These are phyloP conservation scores for Botrytis byssoidea DNA, from an alignment of 2,329 filamentous ascomycete species.

Conservation along the genomic window DNA sequence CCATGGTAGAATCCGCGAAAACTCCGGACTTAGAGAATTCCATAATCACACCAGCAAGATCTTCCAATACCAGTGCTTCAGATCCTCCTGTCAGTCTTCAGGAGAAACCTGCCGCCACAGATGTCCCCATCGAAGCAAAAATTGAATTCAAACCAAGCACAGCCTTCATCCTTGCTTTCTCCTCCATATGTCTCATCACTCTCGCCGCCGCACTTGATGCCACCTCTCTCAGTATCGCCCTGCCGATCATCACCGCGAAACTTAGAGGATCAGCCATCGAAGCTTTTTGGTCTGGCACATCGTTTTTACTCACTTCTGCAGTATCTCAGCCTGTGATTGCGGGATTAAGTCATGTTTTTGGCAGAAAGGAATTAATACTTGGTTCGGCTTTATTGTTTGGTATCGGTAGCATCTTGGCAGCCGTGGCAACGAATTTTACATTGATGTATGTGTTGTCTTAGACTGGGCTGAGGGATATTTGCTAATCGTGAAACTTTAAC, in stretches of 20 bases:
- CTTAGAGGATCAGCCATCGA: slow-evolving; percentile 55
- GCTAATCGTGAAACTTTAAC: not conserved
- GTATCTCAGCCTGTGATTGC: slow-evolving; percentile 53
- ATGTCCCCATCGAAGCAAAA: not conserved
- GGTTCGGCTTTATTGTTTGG: slow-evolving; percentile 40
- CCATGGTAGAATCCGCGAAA: not conserved
- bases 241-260: slow-evolving; percentile 53
- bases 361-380: slow-evolving; percentile 40
- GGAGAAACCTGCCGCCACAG: not conserved
- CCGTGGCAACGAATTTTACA: slow-evolving; percentile 42
- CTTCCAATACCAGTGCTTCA: not conserved
- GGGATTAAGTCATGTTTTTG: slow-evolving; percentile 44
- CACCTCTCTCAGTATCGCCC: slow-evolving; percentile 62
- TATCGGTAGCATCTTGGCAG: slow-evolving; percentile 42
- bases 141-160: slow-evolving; percentile 31
- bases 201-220: slow-evolving; percentile 65
- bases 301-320: slow-evolving; percentile 65
- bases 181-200: slow-evolving; percentile 46
- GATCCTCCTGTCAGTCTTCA: not conserved
- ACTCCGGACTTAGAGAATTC: not conserved
- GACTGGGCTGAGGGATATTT: not conserved
- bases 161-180: slow-evolving; percentile 34
- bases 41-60: too few relatives aligned
- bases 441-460: slow-evolving; percentile 30
- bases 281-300: slow-evolving; percentile 71